These are phyloP conservation scores for Aquilaria malaccensis DNA, from an alignment of 345 rosid genomes.

Conservation along the genomic window DNA sequence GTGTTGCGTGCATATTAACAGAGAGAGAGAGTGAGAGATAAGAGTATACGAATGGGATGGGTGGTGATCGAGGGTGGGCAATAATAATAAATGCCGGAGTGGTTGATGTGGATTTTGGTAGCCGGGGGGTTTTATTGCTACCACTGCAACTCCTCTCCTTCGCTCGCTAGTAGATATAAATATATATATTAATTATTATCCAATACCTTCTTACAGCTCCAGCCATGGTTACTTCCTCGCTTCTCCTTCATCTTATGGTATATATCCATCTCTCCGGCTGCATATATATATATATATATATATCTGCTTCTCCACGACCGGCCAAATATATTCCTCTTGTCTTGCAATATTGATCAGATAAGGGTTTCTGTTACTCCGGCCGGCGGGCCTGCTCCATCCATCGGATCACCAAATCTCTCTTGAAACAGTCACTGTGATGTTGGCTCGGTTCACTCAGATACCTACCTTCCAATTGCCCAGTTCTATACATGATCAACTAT, in stretches of 20 bases:
- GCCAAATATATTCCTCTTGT: neutral
- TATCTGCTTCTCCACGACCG: neutral
- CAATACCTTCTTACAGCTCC: slow-evolving; percentile 8
- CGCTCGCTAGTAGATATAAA: neutral
- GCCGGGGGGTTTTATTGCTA: slow-evolving; percentile 28
- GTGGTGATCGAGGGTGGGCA: slow-evolving; percentile 5
- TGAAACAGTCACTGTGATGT: slow-evolving; percentile 50
- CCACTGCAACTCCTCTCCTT: slow-evolving; percentile 9
- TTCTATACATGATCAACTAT: too few species aligned
- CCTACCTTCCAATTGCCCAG: too few species aligned
- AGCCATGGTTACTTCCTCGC: slow-evolving; percentile 6
- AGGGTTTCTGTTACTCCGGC: neutral
- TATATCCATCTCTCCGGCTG: neutral
- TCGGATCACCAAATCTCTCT: neutral
- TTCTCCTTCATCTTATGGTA: neutral
- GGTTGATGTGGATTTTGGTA: slow-evolving; percentile 22
- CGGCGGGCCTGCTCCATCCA: neutral
- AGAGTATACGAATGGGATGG: slow-evolving; percentile 13
- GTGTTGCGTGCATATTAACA: too few species aligned
- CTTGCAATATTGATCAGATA: neutral
- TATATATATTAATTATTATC: too few species aligned
- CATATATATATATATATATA: too few species aligned
- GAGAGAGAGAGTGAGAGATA: slow-evolving; percentile 4
- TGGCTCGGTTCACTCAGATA: slow-evolving; percentile 78
- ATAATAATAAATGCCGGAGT: slow-evolving; percentile 25